Conservation (phyloP, 139 green algal genomes). For the Chlorella ohadii region DNA sequence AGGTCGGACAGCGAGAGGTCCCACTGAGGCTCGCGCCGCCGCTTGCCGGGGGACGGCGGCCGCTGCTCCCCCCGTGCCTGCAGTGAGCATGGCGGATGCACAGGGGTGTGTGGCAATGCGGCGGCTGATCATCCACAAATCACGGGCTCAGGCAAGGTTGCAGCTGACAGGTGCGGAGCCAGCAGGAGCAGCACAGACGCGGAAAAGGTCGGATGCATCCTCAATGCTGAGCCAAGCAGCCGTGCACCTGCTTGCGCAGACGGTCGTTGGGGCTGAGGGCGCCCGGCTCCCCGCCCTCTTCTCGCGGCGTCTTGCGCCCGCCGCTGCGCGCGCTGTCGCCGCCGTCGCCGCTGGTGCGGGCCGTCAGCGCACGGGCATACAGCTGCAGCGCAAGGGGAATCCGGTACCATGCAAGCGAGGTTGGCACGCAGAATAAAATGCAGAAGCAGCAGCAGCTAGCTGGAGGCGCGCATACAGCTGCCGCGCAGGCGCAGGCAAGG, state of each 20-base stretch:
- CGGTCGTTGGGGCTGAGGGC: slow-evolving; percentile 46
- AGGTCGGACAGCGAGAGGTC: slow-evolving; percentile 23
- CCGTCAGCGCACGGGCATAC: slow-evolving; percentile 8
- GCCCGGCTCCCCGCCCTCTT: not conserved
- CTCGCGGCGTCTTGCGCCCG: slow-evolving; percentile 47
- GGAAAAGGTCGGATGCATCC: not conserved
- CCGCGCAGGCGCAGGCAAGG: not conserved
- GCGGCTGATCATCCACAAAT: too few species aligned
- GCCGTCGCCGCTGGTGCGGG: not conserved
- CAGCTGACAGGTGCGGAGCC: not conserved
- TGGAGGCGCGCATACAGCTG: not conserved
- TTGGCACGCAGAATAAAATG: not conserved
- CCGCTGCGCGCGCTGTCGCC: slow-evolving; percentile 39
- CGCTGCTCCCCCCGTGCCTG: slow-evolving; percentile 19
- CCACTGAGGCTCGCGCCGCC: slow-evolving; percentile 14
- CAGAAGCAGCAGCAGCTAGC: not conserved
- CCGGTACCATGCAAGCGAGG: too few species aligned
- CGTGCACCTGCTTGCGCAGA: slow-evolving; percentile 42
- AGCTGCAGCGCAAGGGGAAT: not conserved
- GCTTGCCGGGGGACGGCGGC: slow-evolving; percentile 28
- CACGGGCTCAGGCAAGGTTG: not conserved
- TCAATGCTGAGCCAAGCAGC: not conserved
- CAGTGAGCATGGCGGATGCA: too few species aligned
- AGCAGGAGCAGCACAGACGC: not conserved
- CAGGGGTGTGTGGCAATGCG: too few species aligned